These are phyloP conservation scores for Penicillium turbatum DNA, from an alignment of 495 filamentous ascomycete species.

Conservation along the genomic window DNA sequence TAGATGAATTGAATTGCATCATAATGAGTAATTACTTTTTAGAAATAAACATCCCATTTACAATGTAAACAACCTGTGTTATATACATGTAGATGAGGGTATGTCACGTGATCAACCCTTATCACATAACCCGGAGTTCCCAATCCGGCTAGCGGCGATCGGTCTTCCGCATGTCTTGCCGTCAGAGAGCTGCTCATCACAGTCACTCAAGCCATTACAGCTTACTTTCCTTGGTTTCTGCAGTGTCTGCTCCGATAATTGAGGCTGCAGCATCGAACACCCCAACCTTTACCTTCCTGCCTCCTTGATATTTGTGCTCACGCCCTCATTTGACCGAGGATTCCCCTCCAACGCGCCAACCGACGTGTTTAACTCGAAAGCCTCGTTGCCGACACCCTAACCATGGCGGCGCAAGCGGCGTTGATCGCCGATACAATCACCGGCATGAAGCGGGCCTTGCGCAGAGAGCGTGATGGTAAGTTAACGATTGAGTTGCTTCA, in stretches of 20 bases:
- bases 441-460: constrained; percentile 69
- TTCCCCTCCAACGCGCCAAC: constrained; percentile 13
- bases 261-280: neutral
- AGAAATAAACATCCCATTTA: neutral
- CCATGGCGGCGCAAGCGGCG: constrained; percentile 68
- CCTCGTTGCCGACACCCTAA: constrained; percentile 22
- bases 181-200: constrained; percentile 25
- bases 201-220: constrained; percentile 6
- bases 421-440: constrained; percentile 69
- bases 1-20: constrained; percentile 2
- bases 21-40: neutral
- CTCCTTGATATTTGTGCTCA: neutral
- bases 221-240: neutral
- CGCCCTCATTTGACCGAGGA: neutral
- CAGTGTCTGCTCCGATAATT: neutral
- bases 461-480: constrained; percentile 57
- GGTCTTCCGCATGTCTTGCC: constrained; percentile 32
- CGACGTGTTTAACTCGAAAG: constrained; percentile 18
- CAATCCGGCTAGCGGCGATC: constrained; percentile 34
- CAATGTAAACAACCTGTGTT: neutral
- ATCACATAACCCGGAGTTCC: constrained; percentile 23
- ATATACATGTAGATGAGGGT: constrained; percentile 1
- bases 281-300: neutral
- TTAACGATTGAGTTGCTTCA: neutral
- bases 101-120: constrained; percentile 32